phyloP scores from a whole-genome alignment of 2,329 filamentous ascomycete species.

The Aspergillus tubingensis region DNA sequence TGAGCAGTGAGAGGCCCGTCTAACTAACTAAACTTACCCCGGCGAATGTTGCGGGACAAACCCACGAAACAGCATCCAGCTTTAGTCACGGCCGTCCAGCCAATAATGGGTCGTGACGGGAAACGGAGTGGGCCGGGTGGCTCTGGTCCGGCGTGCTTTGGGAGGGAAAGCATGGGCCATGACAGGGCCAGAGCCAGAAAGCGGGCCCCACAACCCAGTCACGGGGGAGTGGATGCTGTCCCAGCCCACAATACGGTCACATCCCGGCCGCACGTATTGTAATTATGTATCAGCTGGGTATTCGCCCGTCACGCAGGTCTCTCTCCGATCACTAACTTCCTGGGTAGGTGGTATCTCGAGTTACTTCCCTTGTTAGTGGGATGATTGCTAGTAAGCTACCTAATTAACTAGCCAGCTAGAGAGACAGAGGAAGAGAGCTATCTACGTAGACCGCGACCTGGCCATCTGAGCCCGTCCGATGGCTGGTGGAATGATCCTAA shows the following conservation, averaged over 20 bases:
- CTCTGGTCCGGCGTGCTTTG: conserved; percentile 9
- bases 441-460: too few species aligned
- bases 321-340: background rate
- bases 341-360: background rate
- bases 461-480: too few species aligned
- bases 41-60: conserved; percentile 25
- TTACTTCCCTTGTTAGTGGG: background rate
- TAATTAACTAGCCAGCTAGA: background rate
- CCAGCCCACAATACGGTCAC: conserved; percentile 12
- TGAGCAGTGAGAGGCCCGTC: conserved; percentile 8
- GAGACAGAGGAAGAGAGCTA: background rate
- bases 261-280: conserved; percentile 5
- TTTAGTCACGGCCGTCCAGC: background rate
- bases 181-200: conserved; percentile 23
- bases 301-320: background rate
- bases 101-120: conserved; percentile 8
- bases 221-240: conserved; percentile 12
- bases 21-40: conserved; percentile 13
- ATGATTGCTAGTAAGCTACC: background rate
- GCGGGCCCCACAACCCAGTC: conserved; percentile 16
- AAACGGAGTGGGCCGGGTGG: conserved; percentile 6
- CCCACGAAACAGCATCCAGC: conserved; percentile 22
- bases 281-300: background rate
- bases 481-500: too few species aligned
- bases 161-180: conserved; percentile 22